Evolutionary conservation across 2,329 filamentous ascomycete genomes (phyloP), one percentile per base, ranked within the genome.

Genomic region (Ophiostoma tasmaniense): DNA sequence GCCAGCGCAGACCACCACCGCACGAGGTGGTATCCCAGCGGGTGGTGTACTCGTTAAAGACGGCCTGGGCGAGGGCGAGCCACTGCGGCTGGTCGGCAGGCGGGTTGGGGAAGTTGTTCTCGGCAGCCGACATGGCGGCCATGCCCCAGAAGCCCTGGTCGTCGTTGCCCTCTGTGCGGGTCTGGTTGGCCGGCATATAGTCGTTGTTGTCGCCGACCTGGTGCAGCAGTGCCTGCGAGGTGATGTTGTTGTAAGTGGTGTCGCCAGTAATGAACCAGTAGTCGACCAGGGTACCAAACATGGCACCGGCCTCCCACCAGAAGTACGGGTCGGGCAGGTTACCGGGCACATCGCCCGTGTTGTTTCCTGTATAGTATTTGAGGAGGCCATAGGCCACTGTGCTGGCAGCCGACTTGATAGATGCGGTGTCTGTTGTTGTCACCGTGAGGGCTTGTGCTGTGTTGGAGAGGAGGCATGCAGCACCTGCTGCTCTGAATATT

Each of bases 81-180:
- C 90, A 96, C 71, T 90, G 87, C 0, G 90, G 87, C 67, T 88
- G 76, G 69, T 83, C 84, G 0, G 80, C 72, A 0, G 85, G 83
- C 4, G 90, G 89, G 73, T 92, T 84, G 1, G 89, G 89, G 74
- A 90, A 94, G 72, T 87, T 88, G 74, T 89, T 86, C 78, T 96
- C 92, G 50, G 90, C 89, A 2, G 92, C 92, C 11, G 86, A 85
- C 82, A 96, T 90, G 71, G 89, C 90, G 0, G 91, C 87, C 81
- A 95, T 84, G n/a, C 86, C 90, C 92, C 92, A 96, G 79, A 95
- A 94, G 6, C 90, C 89, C 77, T 92, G 90, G 74, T 92, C 90
- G 72, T 92, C 90, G 78, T 91, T 92, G 72, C 89, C 89, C 71
- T 84, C 78, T 1, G 83, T 83, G 65, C 80, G 77, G 7, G 86